Base-by-base conservation (phyloP, 768 basidiomycete genomes). In the Tephrocybe sp. region DNA sequence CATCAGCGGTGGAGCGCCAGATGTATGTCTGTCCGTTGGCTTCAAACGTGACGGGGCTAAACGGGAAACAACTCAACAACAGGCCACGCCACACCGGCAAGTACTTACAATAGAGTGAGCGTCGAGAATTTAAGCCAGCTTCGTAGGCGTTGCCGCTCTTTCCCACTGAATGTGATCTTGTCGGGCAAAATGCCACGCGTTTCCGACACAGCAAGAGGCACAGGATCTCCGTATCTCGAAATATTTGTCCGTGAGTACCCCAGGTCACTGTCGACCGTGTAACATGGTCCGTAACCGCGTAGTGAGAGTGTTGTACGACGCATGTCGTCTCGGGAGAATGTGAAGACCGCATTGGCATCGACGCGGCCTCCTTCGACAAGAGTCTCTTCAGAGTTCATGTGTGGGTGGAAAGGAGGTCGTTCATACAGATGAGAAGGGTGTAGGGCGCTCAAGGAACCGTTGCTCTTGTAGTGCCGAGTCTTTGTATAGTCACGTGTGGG, bases 11-110 rank as follows among this genome's bases (percentile, higher is more conserved):
- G 2, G 48, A 49, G 17, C 55, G 56, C 64, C 64, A 65, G 34
- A 60, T 55, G 25, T 62, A 66, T 4, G 39, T 53, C 9, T 48
- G 41, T n/a, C 53, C 59, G 6, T 48, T 11, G 37, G 50, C 60
- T 38, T 65, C 54, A 26, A 66, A 65, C 1, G 63, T 56, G 9
- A 60, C 58, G 14, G 65, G 65, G 46, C 63, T 66, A 37, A 23
- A 4, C 18, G 25, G 37, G 24, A n/a, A 33, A 33, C 14, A 24
- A n/a, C 23, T 40, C 23, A 24, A 40, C 26, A 44, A 1, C n/a
- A 18, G 26, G 14, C 20, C 23, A 28, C 40, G 23, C 37, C 21
- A 28, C 33, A 48, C 36, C 15, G 7, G 17, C 36, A 14, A 45
- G n/a, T 18, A 58, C 63, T 26, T 33, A 62, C 62, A 63, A 63